phyloP scores from a whole-genome alignment of 768 basidiomycete genomes.

The Lactarius evosmus region DNA sequence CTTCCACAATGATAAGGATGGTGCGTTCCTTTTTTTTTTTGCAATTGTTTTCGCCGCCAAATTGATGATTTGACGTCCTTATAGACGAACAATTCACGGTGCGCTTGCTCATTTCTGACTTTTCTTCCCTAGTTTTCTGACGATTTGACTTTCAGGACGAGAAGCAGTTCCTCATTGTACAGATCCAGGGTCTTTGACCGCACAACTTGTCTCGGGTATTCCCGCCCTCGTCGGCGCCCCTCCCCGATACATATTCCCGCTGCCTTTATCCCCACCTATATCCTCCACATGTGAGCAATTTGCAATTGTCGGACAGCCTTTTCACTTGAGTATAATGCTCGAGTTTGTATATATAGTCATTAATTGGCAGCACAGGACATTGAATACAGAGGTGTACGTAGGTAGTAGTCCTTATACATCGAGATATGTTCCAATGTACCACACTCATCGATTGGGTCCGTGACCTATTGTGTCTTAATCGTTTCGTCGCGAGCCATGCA shows the following conservation, averaged over 20 bases:
- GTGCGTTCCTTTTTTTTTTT: constrained; percentile 40
- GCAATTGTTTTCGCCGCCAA: neutral
- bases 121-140: constrained; percentile 15
- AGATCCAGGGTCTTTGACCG: constrained; percentile 73
- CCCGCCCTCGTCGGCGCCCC: neutral
- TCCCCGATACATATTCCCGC: neutral
- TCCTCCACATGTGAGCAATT: constrained; percentile 2
- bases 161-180: constrained; percentile 93
- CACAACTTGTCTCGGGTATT: neutral
- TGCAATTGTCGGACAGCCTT: constrained; percentile 1
- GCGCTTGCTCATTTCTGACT: constrained; percentile 26
- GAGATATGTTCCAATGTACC: constrained; percentile 30
- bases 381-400: constrained; percentile 10
- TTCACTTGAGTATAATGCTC: constrained; percentile 8
- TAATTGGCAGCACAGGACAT: constrained; percentile 15
- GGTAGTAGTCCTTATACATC: constrained; percentile 18
- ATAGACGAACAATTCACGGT: constrained; percentile 94
- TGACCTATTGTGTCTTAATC: neutral
- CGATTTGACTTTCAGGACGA: constrained; percentile 56
- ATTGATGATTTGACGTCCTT: neutral
- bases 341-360: constrained; percentile 20
- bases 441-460: neutral
- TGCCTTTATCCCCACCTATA: neutral
- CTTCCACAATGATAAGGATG: constrained; percentile 99
- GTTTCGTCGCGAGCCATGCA: too few species aligned